Base-by-base conservation (phyloP, 2,329 filamentous ascomycete species). In the Colletotrichum magnum region DNA sequence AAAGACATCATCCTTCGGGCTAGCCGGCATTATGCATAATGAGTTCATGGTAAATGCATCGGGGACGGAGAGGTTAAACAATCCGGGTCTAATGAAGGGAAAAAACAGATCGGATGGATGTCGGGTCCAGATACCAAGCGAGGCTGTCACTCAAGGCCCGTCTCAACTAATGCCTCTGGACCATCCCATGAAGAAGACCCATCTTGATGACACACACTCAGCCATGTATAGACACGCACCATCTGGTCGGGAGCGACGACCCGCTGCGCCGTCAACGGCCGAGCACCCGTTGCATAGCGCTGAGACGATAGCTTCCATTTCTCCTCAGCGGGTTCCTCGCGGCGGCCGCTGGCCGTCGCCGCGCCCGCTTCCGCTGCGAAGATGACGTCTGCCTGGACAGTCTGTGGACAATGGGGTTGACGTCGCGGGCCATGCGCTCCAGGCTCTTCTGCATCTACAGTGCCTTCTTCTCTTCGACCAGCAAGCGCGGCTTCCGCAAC, bases 401-500 rank as follows among this genome's bases (percentile, higher is more conserved):
- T n/a, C 84, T 75, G 74, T 84, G 83, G 9, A 84, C 81, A 58
- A 86, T 80, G 5, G 82, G 80, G 58, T 82, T 85, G 13, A 81
- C 79, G 68, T 66, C 80, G 54, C 77, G 79, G 0, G 79, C 79
- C 0, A 82, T 83, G 65, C 75, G 82, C 76, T 89, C 85, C 43
- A 92, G 81, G 0, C 86, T 88, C 4, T 88, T 82, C 51, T 90
- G 84, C 15, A 94, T 84, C 51, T 90, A 84, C 15, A 94, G 84
- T 3, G 88, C 75, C 16, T 80, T 81, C 13, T 91, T 89, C 32
- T 85, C 89, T 73, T 88, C 87, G 0, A 86, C 84, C 13, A 94
- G 77, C 2, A 94, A 81, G 58, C 88, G 84, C 0, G 92, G 92
- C 21, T 86, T 83, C 0, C 92, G 85, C 2, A 92, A 82, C 0